phyloP scores from a whole-genome alignment of 2,329 filamentous ascomycete species.

The Hymenoscyphus repandus region DNA sequence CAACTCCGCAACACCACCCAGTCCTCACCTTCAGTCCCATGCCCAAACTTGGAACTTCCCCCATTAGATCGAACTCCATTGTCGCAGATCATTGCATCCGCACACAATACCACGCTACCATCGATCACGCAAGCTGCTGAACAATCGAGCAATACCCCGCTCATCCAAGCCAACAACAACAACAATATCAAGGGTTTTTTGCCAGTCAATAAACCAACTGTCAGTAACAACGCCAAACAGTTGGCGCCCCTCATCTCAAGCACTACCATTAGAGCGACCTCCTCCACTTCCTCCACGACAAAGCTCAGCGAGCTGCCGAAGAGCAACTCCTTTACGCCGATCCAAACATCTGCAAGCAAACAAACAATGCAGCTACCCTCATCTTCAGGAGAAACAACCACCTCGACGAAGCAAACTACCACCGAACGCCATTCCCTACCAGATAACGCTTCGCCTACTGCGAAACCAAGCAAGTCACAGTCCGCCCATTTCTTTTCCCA shows the following conservation, averaged over 20 bases:
- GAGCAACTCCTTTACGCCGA: background rate
- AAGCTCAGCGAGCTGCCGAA: background rate
- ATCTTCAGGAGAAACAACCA: background rate
- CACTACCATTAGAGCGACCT: no score
- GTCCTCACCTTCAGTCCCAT: background rate
- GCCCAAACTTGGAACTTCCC: slow-evolving; percentile 2
- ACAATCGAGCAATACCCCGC: background rate
- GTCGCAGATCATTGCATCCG: background rate
- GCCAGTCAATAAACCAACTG: slow-evolving; percentile 16
- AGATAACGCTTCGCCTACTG: background rate
- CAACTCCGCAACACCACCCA: background rate
- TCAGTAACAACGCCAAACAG: slow-evolving; percentile 1
- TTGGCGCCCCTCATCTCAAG: background rate
- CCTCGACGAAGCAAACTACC: background rate
- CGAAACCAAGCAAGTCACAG: background rate
- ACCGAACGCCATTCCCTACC: background rate
- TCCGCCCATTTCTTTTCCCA: background rate
- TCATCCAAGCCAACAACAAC: background rate
- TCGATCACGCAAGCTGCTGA: background rate
- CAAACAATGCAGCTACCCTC: background rate
- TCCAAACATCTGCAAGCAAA: background rate
- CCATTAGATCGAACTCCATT: background rate
- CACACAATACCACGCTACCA: background rate
- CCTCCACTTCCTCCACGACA: background rate
- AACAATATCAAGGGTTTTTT: slow-evolving; percentile 20